Base-by-base conservation (phyloP, 352 stramenopile genomes). In the Peronospora destructor region DNA sequence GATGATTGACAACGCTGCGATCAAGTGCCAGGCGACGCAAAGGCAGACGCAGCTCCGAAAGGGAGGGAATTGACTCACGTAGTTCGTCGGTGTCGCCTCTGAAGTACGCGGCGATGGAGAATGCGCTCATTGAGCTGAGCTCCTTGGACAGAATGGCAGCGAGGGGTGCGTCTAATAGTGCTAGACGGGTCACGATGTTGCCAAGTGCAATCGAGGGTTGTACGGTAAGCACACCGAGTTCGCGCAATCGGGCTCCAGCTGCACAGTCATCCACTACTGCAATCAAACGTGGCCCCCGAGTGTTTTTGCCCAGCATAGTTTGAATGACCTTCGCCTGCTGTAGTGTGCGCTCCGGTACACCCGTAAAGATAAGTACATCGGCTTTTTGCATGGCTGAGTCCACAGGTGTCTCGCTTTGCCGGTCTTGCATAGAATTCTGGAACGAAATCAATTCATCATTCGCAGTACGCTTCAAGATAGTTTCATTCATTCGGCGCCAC, bases 161-260 rank as follows among this genome's bases (percentile, higher is more conserved):
- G 6, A 73, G 60, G 6, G 61, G 57, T 9, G 56, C 53, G 14
- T 83, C 71, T 25, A 85, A 49, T 34, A 85, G 49, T 10, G 72
- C 70, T 45, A 82, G 68, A 19, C 71, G 70, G 10, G 72, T 84
- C 16, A 70, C 66, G 45, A 84, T 83, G 49, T 84, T 84, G 19
- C 72, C 70, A 16, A 86, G 59, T 13, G 72, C 73, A 30, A 86
- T 80, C n/a, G 72, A 76, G 35, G 75, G 72, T 57, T 84, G 72
- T 8, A 86, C 64, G 4, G 66, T 76, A 26, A 86, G 61, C 41
- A 86, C 75, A 4, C 69, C 73, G 23, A 80, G 58, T n/a, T 79
- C 59, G 5, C 68, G 67, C 47, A 86, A 53, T 42, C 70, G 45
- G 26, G 69, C 48, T 17, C 59, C 69, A 41, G 59, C 66, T 10